These are phyloP conservation scores for Plectosphaerella sp. DNA, from an alignment of 2,329 filamentous ascomycete species.

Conservation along the genomic window DNA sequence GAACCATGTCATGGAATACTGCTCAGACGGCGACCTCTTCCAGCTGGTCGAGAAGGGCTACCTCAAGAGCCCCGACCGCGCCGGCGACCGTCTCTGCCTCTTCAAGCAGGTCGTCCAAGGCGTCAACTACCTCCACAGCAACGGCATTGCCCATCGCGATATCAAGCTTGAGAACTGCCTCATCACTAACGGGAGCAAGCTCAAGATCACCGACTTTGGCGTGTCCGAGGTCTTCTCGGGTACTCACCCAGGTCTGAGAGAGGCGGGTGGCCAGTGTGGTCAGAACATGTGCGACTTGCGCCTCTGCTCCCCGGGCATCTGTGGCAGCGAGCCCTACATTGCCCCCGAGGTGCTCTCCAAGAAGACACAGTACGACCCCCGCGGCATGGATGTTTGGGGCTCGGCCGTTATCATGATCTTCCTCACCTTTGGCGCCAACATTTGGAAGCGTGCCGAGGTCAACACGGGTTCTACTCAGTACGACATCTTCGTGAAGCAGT, in stretches of 20 bases:
- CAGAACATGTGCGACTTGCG: conserved; percentile 67
- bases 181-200: conserved; percentile 70
- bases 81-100: conserved; percentile 70
- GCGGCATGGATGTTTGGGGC: conserved; percentile 81
- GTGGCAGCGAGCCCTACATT: conserved; percentile 82
- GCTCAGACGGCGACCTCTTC: conserved; percentile 76
- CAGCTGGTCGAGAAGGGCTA: conserved; percentile 67
- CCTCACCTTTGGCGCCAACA: conserved; percentile 65
- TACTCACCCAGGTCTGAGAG: conserved; percentile 72
- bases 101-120: conserved; percentile 88
- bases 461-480: conserved; percentile 52
- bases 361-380: conserved; percentile 63
- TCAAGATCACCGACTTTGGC: conserved; percentile 91
- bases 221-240: conserved; percentile 83
- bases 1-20: conserved; percentile 95
- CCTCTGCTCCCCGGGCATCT: conserved; percentile 73
- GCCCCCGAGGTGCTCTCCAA: conserved; percentile 78
- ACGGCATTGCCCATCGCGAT: conserved; percentile 86
- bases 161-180: conserved; percentile 88
- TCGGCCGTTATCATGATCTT: conserved; percentile 79
- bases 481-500: conserved; percentile 59
- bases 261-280: conserved; percentile 69
- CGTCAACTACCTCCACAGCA: conserved; percentile 73
- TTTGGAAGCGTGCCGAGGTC: conserved; percentile 67
- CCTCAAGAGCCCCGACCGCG: conserved; percentile 59